A percentile compares a stretch with the other conserved stretches of the same genome.
phyloP scores from a whole-genome alignment of 169 alveolate genomes.

The Fabrea salina region DNA sequence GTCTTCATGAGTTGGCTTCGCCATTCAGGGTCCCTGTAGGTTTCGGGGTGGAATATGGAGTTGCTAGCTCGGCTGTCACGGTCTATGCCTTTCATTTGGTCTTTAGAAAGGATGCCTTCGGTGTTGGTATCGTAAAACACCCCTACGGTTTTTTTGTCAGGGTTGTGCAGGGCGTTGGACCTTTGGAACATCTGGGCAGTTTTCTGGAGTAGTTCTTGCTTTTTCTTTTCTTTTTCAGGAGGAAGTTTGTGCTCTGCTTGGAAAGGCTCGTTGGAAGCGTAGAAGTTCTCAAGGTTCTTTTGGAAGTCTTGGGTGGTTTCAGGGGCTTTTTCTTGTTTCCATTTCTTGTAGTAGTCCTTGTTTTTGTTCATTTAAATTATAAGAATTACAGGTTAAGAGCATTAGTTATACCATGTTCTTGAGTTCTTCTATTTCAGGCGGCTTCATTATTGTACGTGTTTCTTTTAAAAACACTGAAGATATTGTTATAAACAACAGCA shows the following conservation, averaged over 20 bases:
- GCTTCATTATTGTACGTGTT: too few species aligned
- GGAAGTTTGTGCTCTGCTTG: background rate
- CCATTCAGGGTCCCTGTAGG: constrained; percentile 8
- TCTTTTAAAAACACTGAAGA: too few species aligned
- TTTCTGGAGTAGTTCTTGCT: background rate
- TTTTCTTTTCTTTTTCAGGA: background rate
- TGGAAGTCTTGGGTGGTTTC: background rate
- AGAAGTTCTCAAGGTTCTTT: background rate
- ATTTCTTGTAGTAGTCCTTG: background rate
- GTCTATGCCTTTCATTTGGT: constrained; percentile 11
- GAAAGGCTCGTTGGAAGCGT: background rate
- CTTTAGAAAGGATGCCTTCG: background rate
- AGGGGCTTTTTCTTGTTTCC: background rate
- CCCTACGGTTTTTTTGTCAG: constrained; percentile 32
- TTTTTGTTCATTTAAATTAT: background rate
- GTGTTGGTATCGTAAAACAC: constrained; percentile 11
- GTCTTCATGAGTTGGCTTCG: constrained; percentile 4
- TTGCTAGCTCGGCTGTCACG: constrained; percentile 17
- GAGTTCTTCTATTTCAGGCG: too few species aligned
- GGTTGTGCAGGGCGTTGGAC: constrained; percentile 27
- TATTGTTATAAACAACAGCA: too few species aligned
- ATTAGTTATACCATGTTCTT: too few species aligned
- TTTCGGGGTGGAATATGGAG: constrained; percentile 18
- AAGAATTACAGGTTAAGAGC: too few species aligned
- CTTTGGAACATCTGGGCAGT: background rate